phyloP scores from a whole-genome alignment of 2,329 filamentous ascomycete species.

The Moelleriella libera region DNA sequence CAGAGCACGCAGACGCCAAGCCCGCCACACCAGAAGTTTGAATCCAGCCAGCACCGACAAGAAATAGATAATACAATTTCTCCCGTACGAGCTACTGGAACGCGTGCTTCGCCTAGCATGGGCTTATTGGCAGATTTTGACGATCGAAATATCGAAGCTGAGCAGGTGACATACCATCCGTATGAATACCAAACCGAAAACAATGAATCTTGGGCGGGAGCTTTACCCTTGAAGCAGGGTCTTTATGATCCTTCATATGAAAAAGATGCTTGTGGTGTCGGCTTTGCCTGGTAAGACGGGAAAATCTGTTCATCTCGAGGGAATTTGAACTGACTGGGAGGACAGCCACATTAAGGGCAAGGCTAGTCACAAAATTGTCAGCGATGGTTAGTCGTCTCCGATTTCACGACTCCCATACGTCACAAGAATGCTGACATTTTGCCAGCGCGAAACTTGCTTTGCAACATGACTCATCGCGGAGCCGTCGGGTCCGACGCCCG shows the following conservation, averaged over 20 bases:
- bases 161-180: slow-evolving; percentile 45
- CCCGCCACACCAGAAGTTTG: too few species aligned
- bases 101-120: slow-evolving; percentile 49
- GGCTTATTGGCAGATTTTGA: slow-evolving; percentile 52
- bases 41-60: not conserved
- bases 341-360: slow-evolving; percentile 93
- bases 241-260: slow-evolving; percentile 92
- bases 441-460: slow-evolving; percentile 55
- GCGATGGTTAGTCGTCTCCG: slow-evolving; percentile 59
- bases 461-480: slow-evolving; percentile 99
- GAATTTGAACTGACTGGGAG: not conserved
- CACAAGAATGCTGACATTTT: slow-evolving; percentile 1
- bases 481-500: slow-evolving; percentile 94
- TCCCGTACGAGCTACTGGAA: not conserved
- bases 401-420: not conserved
- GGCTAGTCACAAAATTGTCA: slow-evolving; percentile 95
- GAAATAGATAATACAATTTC: too few species aligned
- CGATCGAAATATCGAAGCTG: slow-evolving; percentile 51
- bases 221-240: slow-evolving; percentile 95
- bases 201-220: slow-evolving; percentile 80
- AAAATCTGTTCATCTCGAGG: not conserved
- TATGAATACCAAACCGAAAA: slow-evolving; percentile 86
- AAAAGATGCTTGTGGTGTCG: slow-evolving; percentile 99
- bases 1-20: not conserved
- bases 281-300: slow-evolving; percentile 75